Conservation (phyloP, 148 eudicot species). For the Rhododendron simsii region DNA sequence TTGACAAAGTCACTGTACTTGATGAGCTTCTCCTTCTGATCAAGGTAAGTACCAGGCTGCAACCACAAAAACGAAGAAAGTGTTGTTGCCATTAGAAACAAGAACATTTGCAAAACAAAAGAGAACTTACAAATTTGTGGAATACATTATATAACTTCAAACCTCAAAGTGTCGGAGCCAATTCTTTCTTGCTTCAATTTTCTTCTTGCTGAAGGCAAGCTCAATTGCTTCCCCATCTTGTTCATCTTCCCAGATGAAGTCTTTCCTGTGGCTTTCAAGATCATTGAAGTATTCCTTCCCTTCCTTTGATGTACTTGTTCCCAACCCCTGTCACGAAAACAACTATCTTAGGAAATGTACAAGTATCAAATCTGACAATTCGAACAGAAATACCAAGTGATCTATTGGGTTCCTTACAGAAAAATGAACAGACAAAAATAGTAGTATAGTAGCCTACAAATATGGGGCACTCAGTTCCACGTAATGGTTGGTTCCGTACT, state of each 20-base stretch:
- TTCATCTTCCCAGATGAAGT: constrained; percentile 70
- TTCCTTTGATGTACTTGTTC: constrained; percentile 77
- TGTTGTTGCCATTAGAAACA: not conserved
- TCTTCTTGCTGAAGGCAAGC: constrained; percentile 95
- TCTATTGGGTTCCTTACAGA: not conserved
- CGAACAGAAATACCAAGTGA: not conserved
- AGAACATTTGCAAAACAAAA: not conserved
- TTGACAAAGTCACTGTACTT: constrained; percentile 89
- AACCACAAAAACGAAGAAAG: not conserved
- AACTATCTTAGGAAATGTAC: not conserved
- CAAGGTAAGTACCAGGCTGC: constrained; percentile 69
- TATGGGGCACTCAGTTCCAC: not conserved
- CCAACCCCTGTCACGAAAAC: constrained; percentile 67
- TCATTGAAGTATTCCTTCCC: constrained; percentile 73
- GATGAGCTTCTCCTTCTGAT: constrained; percentile 56
- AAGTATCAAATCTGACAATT: not conserved
- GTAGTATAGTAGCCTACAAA: not conserved
- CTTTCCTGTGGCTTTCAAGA: constrained; percentile 64
- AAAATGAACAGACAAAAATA: not conserved
- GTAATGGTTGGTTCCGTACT: not conserved
- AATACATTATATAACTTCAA: not conserved
- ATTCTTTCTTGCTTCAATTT: constrained; percentile 90
- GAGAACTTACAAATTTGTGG: not conserved
- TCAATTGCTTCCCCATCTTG: constrained; percentile 89
- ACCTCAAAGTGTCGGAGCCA: constrained; percentile 94